Evolutionary conservation across 352 stramenopile species (phyloP).

Genomic region (Phytophthora sojae): DNA sequence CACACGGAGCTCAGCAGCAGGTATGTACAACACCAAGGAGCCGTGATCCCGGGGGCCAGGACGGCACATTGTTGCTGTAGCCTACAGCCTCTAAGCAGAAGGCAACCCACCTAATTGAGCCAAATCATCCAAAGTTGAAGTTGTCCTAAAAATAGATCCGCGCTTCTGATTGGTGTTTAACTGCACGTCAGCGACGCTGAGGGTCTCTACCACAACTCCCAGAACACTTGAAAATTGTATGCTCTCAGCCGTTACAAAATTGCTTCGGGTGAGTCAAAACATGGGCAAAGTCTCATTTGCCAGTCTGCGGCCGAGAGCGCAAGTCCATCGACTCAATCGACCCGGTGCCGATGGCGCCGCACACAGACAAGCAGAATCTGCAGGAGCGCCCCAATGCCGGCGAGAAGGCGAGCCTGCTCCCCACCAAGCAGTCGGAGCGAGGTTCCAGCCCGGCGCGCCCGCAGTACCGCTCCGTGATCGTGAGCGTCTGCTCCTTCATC

Average conservation of each 20-base stretch:
- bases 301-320: slow-evolving; percentile 16
- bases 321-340: slow-evolving; percentile 5
- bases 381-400: slow-evolving; percentile 14
- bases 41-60: too few relatives aligned
- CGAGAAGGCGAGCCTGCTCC: slow-evolving; percentile 35
- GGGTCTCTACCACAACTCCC: neutral
- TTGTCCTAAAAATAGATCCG: neutral
- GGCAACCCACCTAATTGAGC: too few relatives aligned
- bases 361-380: slow-evolving; percentile 17
- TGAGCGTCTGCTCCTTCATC: slow-evolving; percentile 90
- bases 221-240: slow-evolving; percentile 1
- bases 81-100: too few relatives aligned
- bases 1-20: too few relatives aligned
- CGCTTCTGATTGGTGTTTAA: neutral
- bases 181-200: neutral
- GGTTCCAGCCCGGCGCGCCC: neutral
- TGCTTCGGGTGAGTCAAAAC: neutral
- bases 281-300: neutral
- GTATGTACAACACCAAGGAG: too few relatives aligned
- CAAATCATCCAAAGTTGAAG: neutral
- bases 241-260: neutral
- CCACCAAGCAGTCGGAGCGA: slow-evolving; percentile 23
- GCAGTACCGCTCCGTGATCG: slow-evolving; percentile 77
- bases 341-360: slow-evolving; percentile 30
- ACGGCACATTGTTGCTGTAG: too few relatives aligned